A percentile compares a stretch with the other conserved stretches of the same genome.
Evolutionary conservation across 805 yeast species (phyloP).

Genomic region (Candida verbasci): DNA sequence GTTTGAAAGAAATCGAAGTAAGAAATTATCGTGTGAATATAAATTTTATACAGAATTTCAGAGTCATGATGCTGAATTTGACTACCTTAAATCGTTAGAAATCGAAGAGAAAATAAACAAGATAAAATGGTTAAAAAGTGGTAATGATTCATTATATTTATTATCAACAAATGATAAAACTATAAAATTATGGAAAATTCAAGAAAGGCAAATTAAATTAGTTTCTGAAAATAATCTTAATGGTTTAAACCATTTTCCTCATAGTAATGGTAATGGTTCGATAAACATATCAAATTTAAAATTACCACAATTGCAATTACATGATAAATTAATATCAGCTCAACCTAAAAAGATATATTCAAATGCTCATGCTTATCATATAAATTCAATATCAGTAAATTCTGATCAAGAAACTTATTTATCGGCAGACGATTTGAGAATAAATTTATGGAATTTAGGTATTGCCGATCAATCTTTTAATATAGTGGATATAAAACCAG

Average conservation of each 20-base stretch:
- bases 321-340: conserved; percentile 93
- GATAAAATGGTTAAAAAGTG: conserved; percentile 90
- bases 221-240: conserved; percentile 84
- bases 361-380: conserved; percentile 97
- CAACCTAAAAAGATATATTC: conserved; percentile 88
- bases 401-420: conserved; percentile 95
- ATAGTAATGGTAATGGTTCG: conserved; percentile 1
- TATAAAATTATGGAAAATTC: conserved; percentile 95
- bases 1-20: conserved; percentile 79
- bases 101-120: conserved; percentile 98
- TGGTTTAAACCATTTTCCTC: conserved; percentile 25
- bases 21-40: conserved; percentile 81
- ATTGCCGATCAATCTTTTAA: conserved; percentile 94
- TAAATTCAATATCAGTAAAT: conserved; percentile 90
- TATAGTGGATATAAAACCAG: conserved; percentile 96
- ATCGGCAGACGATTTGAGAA: conserved; percentile 88
- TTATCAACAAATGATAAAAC: conserved; percentile 95
- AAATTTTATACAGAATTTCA: conserved; percentile 96
- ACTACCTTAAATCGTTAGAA: conserved; percentile 90
- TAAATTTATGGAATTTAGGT: conserved; percentile 92
- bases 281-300: conserved; percentile 44
- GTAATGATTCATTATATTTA: conserved; percentile 85
- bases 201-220: conserved; percentile 85
- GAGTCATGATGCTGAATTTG: conserved; percentile 97
- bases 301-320: conserved; percentile 86